A percentile compares a stretch with the other conserved stretches of the same genome.
Evolutionary conservation across 495 filamentous ascomycete genomes (phyloP).

Genomic region (Podospora pseudoanserina): DNA sequence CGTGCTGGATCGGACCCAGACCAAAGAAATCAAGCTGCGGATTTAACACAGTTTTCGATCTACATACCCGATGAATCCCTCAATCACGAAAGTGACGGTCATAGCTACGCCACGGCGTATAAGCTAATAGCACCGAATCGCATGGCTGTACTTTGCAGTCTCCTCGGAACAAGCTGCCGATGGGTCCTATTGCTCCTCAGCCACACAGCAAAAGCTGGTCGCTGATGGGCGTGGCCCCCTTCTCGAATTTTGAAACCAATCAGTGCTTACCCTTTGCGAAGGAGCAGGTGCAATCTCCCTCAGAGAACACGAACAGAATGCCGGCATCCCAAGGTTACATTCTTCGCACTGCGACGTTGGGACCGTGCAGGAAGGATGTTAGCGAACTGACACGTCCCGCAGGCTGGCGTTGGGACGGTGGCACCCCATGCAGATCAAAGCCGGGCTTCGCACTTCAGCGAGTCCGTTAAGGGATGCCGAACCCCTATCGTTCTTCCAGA

Average conservation of each 20-base stretch:
- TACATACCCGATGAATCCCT: not conserved
- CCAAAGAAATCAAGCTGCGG: not conserved
- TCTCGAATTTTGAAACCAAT: not conserved
- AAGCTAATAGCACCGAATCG: not conserved
- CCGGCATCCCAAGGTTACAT: constrained; percentile 1
- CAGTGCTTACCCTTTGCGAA: not conserved
- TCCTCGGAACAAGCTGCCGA: not conserved
- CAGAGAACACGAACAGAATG: not conserved
- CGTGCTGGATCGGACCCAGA: not conserved
- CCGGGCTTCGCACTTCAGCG: not conserved
- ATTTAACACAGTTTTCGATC: not conserved
- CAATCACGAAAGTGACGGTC: too few relatives aligned
- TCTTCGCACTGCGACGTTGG: not conserved
- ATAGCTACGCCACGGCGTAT: not conserved
- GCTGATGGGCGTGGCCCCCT: not conserved
- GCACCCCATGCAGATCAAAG: not conserved
- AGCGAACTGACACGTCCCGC: not conserved
- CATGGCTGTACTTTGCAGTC: not conserved
- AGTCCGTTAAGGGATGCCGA: not conserved
- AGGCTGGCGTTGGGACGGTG: not conserved
- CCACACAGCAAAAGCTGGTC: not conserved
- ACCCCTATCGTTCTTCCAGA: not conserved
- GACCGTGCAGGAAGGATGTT: constrained; percentile 5
- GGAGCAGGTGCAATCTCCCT: constrained; percentile 6
- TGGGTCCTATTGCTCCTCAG: not conserved